Evolutionary conservation across 2,329 filamentous ascomycete species (phyloP), one percentile per base, ranked within the genome.

Genomic region (Parastagonospora avenae): DNA sequence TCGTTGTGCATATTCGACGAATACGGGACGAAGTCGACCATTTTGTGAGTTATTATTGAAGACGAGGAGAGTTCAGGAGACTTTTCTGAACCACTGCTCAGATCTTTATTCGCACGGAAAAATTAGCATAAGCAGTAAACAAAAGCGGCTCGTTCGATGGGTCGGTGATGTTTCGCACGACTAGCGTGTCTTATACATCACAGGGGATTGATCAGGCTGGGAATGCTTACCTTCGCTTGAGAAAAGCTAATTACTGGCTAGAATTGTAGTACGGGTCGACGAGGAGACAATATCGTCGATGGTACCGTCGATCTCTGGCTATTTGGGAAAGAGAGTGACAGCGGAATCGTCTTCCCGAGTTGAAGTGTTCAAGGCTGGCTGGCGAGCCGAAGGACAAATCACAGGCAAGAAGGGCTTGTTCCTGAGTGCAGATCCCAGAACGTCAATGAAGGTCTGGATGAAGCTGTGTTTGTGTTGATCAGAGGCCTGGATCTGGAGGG

Each of bases 1-100:
- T 75, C 72, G 50, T 68, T 62, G 45, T 67, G 59, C 70, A 75
- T 74, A 49, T 54, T 43, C 7, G 57, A 46, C 27, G 66, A 59
- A 53, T 69, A 71, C 32, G 64, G 60, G 24, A 60, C 49, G 60
- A 68, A 74, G 42, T 73, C 68, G 49, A 72, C 66, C 72, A 75
- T 75, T 54, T 35, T 71, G 63, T 19, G 50, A 54, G 42, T 51
- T 47, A 31, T 42, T 33, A 30, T 30, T 37, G 14, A 43, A 42
- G 38, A 50, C 32, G 50, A 47, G 35, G 47, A 41, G 50, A 42
- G 39, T 37, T 41, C 36, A 43, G 46, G 46, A 19, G 36, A 40
- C 40, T 48, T 55, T 59, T 57, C 48, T 52, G 48, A 57, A 45
- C 42, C 48, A 55, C 47, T 48, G 52, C 46, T 56, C 51, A 55